Evolutionary conservation across 2,329 filamentous ascomycete species (phyloP), one percentile per base, ranked within the genome.

Genomic region (Trichothecium sympodiale): DNA sequence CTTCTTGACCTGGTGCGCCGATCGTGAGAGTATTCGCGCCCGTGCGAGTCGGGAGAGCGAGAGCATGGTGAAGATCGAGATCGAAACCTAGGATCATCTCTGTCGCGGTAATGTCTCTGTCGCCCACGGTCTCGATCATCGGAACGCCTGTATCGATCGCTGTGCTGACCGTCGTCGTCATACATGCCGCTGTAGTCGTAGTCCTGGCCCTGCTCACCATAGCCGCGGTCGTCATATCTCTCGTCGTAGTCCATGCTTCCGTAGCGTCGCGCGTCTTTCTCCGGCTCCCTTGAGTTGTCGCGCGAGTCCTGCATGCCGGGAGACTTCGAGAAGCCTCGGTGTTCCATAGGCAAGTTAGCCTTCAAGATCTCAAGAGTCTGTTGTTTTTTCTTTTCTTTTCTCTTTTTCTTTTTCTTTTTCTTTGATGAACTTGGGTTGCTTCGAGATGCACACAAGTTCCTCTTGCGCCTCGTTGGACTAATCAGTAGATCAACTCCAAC

Each of bases 271-370:
- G 44, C 40, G 35, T 41, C 37, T 49, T 42, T 23, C 40, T 44
- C 44, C 47, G 44, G 50, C 35, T 45, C 52, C 49, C 44, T 49
- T 29, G 47, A 42, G 43, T 59, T 54, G 51, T 57, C 53, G 52
- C 48, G 51, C 38, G 54, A 52, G 43, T 50, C 52, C 52, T 57
- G 58, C 43, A 52, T 57, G 51, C 53, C 49, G 42, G 60, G 61
- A 58, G 62, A 65, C 49, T 59, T 57, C 52, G 62, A 61, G 43
- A 52, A 52, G 51, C 61, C 60, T 57, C 54, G 59, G 46, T 51
- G 56, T 53, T 56, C 61, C 57, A 50, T 58, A 45, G 53, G 60
- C 42, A 65, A 63, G 62, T 65, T 62, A 65, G 62, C 62, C 43
- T 43, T 51, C 49, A 54, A 49, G 49, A 52, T 59, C 56, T 53